Conservation (phyloP, 768 basidiomycete genomes). For the Vararia minispora region DNA sequence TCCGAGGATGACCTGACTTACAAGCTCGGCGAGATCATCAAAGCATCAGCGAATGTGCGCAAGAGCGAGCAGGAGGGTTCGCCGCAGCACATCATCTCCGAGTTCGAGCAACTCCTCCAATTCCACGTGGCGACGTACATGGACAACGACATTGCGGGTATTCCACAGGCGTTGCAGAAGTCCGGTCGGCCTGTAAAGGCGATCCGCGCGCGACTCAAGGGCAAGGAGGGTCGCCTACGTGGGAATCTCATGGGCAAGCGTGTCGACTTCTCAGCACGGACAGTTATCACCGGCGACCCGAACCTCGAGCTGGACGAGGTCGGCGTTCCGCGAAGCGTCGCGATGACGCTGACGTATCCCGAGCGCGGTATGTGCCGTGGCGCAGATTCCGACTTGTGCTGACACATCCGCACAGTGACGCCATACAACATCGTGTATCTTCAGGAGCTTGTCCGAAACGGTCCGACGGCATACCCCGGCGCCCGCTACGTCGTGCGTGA, state of each 20-base stretch:
- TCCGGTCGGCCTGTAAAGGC: constrained; percentile 97
- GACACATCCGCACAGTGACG: constrained; percentile 48
- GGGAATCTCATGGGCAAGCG: constrained; percentile 99
- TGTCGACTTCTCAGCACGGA: constrained; percentile 98
- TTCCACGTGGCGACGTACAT: constrained; percentile 99
- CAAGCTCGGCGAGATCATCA: constrained; percentile 94
- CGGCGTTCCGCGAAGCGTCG: constrained; percentile 89
- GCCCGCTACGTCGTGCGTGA: constrained; percentile 96
- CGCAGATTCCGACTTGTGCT: constrained; percentile 5
- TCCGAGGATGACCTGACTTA: constrained; percentile 98
- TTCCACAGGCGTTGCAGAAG: constrained; percentile 95
- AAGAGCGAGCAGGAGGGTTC: constrained; percentile 94
- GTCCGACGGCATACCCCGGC: constrained; percentile 90
- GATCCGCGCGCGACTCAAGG: constrained; percentile 95
- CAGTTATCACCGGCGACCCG: constrained; percentile 98
- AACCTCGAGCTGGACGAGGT: constrained; percentile 95
- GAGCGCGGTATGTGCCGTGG: constrained; percentile 62
- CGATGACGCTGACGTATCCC: constrained; percentile 96
- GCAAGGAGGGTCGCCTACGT: constrained; percentile 95
- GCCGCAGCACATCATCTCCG: constrained; percentile 88
- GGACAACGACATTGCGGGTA: constrained; percentile 99
- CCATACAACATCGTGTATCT: constrained; percentile 94
- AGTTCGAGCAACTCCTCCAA: constrained; percentile 95
- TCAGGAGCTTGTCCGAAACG: constrained; percentile 90
- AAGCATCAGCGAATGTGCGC: constrained; percentile 85